Percentiles rank a stretch among this genome's conserved stretches.
Conservation (phyloP, 441 rosid species). For the Syzygium syzygioides region DNA sequence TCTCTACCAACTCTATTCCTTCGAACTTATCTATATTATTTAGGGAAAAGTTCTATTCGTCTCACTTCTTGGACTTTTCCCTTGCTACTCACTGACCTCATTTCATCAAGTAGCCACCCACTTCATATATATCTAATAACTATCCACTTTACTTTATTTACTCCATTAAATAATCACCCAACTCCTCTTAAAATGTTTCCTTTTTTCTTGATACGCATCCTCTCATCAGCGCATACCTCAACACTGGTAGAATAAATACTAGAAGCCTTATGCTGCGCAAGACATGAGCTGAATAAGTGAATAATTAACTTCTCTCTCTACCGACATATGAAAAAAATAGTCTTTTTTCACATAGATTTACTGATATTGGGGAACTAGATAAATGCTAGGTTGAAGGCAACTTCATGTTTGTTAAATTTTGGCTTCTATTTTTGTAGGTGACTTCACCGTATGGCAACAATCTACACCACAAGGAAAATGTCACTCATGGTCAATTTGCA, state of each 20-base stretch:
- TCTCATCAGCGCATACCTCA: background rate
- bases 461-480: constrained; percentile 12
- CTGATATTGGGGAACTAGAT: background rate
- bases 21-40: background rate
- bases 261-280: background rate
- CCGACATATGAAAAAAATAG: background rate
- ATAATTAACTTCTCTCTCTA: background rate
- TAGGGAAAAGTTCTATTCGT: background rate
- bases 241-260: background rate
- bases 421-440: background rate
- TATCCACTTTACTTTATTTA: background rate
- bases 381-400: background rate
- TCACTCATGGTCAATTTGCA: constrained; percentile 13
- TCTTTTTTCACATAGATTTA: background rate
- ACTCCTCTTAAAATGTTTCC: background rate
- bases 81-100: background rate
- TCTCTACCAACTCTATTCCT: background rate
- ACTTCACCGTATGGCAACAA: constrained; percentile 12
- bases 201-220: background rate
- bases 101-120: background rate
- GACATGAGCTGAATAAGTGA: background rate
- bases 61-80: background rate
- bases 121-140: background rate
- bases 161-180: background rate
- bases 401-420: background rate